A percentile compares a stretch with the other conserved stretches of the same genome.
Evolutionary conservation across 495 filamentous ascomycete species (phyloP).

Genomic region (Endocarpon pusillum): DNA sequence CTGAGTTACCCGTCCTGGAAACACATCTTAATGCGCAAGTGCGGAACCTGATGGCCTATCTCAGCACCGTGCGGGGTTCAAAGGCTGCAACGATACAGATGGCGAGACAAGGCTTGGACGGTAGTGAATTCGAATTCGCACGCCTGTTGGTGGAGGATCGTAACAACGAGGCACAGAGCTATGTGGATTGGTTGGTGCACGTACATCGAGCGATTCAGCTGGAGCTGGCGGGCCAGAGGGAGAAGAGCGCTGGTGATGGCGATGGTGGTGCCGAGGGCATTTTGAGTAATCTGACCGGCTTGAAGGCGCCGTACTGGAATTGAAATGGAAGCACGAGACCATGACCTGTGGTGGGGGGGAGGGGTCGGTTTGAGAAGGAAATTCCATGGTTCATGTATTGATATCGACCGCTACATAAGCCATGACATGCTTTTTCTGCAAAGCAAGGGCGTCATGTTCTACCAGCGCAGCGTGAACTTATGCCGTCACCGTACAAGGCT

Average conservation of each 20-base stretch:
- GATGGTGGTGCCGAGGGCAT: constrained; percentile 29
- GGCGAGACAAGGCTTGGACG: constrained; percentile 83
- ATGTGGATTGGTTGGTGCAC: constrained; percentile 97
- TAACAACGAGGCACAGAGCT: constrained; percentile 93
- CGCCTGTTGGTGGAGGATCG: constrained; percentile 79
- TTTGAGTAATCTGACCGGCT: constrained; percentile 44
- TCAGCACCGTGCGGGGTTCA: constrained; percentile 61
- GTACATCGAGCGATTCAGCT: constrained; percentile 82
- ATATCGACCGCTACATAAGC: too few species aligned
- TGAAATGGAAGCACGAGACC: too few species aligned
- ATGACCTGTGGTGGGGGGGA: too few species aligned
- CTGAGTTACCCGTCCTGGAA: constrained; percentile 54
- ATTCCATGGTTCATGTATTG: too few species aligned
- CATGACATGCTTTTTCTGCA: too few species aligned
- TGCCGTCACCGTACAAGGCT: too few species aligned
- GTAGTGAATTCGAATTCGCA: constrained; percentile 93
- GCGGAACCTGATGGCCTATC: constrained; percentile 78
- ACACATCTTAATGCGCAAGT: constrained; percentile 93
- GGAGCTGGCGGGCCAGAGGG: constrained; percentile 66
- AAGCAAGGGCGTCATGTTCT: too few species aligned
- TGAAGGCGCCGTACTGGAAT: constrained; percentile 57
- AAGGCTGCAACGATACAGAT: constrained; percentile 83
- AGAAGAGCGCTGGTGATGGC: constrained; percentile 39
- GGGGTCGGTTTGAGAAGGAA: too few species aligned
- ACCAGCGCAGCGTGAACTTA: too few species aligned